These are phyloP conservation scores for Roridomyces roridus DNA, from an alignment of 768 basidiomycete genomes.

Conservation along the genomic window DNA sequence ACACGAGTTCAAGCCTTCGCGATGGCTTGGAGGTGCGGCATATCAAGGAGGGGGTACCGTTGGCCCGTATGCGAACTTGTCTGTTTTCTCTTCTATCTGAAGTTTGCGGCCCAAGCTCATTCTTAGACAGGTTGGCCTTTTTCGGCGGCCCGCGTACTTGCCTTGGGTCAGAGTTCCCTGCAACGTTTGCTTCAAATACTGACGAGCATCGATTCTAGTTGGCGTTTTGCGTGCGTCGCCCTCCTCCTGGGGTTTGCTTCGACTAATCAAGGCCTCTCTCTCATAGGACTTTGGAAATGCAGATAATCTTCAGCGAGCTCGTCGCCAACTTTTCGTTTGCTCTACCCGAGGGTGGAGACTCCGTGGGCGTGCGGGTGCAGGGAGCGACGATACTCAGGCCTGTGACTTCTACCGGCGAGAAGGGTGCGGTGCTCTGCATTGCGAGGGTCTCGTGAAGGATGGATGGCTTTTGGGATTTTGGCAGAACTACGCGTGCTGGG, in stretches of 20 bases:
- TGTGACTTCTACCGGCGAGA: conserved; percentile 7
- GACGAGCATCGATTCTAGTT: no score
- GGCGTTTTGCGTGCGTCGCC: conserved; percentile 18
- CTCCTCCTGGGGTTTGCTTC: no score
- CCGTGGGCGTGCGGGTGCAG: conserved; percentile 1
- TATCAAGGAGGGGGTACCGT: conserved; percentile 12
- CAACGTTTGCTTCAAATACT: no score
- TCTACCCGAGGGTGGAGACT: conserved; percentile 1
- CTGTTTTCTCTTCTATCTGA: background rate
- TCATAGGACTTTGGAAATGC: conserved; percentile 17
- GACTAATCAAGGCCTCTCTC: no score
- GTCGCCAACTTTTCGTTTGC: conserved; percentile 14
- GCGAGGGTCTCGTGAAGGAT: background rate
- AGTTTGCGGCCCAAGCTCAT: background rate
- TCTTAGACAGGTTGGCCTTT: conserved; percentile 5
- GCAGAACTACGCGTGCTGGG: no score
- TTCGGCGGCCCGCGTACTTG: conserved; percentile 13
- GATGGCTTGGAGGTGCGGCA: conserved; percentile 43
- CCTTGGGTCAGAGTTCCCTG: background rate
- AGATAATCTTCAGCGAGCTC: conserved; percentile 11
- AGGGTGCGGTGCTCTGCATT: conserved; percentile 15
- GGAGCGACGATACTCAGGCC: conserved; percentile 11
- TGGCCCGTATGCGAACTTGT: conserved; percentile 24
- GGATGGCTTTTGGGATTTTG: no score
- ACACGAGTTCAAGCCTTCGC: conserved; percentile 47